Percentiles rank a stretch among this genome's conserved stretches.
These are phyloP conservation scores for Cladochytrium replicatum DNA, from an alignment of 192 early-diverging fungal species.

Conservation along the genomic window DNA sequence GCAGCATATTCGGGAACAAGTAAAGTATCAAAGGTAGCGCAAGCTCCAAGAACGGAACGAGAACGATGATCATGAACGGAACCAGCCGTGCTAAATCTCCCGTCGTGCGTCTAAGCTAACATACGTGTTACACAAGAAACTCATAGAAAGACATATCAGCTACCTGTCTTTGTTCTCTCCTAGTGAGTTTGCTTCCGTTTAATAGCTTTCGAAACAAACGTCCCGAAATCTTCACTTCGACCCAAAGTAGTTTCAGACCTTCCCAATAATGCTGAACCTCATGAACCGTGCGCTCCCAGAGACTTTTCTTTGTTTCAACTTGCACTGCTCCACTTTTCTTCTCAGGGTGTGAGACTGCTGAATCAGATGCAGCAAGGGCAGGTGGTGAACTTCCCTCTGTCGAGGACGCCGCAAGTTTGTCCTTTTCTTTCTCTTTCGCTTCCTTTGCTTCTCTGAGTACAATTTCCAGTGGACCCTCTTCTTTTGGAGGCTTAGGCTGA, in stretches of 20 bases:
- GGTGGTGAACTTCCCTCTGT: no score
- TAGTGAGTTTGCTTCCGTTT: conserved; percentile 64
- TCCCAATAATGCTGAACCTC: conserved; percentile 89
- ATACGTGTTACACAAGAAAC: no score
- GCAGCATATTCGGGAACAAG: conserved; percentile 95
- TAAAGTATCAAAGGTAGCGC: conserved; percentile 80
- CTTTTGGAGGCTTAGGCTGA: no score
- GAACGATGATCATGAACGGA: conserved; percentile 83
- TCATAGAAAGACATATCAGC: no score
- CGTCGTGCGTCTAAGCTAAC: conserved; percentile 77
- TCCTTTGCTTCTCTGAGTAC: no score
- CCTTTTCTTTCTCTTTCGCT: no score
- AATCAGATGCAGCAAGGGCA: no score
- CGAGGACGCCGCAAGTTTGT: no score
- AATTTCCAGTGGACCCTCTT: no score
- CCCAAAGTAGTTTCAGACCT: conserved; percentile 79
- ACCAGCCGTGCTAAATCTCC: conserved; percentile 78
- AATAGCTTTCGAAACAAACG: conserved; percentile 62
- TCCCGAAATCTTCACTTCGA: conserved; percentile 78
- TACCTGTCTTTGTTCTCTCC: conserved; percentile 80
- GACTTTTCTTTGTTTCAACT: conserved; percentile 41
- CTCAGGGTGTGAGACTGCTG: no score
- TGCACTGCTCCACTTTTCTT: no score
- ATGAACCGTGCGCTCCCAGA: conserved; percentile 59
- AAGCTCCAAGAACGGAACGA: conserved; percentile 95